Conservation (phyloP, 1,284 basidiomycete species). For the Erythrobasidium hasegawianum region DNA sequence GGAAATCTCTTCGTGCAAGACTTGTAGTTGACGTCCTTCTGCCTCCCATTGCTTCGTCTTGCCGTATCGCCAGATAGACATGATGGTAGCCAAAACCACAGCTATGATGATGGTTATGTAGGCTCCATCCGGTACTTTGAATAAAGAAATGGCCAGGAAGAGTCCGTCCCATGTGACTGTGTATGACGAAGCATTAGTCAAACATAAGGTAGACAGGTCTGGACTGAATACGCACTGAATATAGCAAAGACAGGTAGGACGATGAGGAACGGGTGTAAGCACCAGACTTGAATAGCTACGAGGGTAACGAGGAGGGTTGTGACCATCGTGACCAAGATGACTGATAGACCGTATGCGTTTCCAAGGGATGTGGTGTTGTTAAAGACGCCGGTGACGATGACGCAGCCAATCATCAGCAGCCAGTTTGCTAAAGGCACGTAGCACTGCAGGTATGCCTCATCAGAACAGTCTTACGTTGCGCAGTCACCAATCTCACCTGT, state of each 20-base stretch:
- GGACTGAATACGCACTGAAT: background rate
- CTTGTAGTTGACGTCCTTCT: background rate
- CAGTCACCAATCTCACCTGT: background rate
- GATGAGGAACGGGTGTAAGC: conserved; percentile 8
- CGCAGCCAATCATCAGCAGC: conserved; percentile 7
- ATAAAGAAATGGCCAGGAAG: background rate
- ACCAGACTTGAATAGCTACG: conserved; percentile 2
- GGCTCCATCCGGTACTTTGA: conserved; percentile 9
- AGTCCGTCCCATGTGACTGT: conserved; percentile 3
- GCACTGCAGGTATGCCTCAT: background rate
- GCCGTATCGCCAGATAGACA: conserved; percentile 2
- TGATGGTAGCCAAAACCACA: background rate
- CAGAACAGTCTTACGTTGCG: background rate
- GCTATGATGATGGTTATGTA: conserved; percentile 2
- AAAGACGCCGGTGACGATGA: conserved; percentile 9
- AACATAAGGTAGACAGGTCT: no score
- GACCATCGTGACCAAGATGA: conserved; percentile 10
- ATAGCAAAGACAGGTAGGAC: conserved; percentile 2
- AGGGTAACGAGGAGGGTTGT: conserved; percentile 1
- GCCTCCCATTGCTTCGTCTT: conserved; percentile 6
- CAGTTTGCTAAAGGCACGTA: conserved; percentile 9
- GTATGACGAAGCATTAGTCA: no score
- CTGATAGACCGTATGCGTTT: conserved; percentile 9
- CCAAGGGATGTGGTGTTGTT: conserved; percentile 7
- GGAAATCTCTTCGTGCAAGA: background rate